Evolutionary conservation across 1,284 basidiomycete genomes (phyloP), one percentile per base, ranked within the genome.

Genomic region (Malassezia sympodialis): DNA sequence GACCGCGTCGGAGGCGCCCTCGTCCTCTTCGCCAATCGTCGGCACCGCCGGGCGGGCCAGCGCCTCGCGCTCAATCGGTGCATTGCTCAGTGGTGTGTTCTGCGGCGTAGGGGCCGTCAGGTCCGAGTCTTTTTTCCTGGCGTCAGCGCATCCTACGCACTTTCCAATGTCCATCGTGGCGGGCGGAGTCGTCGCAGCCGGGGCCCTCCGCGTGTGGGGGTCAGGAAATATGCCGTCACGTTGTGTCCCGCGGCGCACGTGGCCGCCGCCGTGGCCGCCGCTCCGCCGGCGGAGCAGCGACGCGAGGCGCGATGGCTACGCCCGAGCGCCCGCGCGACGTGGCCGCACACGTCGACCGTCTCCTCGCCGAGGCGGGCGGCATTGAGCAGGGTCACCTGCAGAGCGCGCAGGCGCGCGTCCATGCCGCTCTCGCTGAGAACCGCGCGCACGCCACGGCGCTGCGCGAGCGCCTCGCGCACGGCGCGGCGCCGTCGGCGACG

Each of bases 81-180:
- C 82, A 53, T 83, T 82, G 60, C 79, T 81, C 66, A 87, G 78
- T 15, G 86, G 86, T 14, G 86, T 87, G 79, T 88, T 88, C 75
- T 86, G 84, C 14, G 86, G 86, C 21, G 86, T 88, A 19, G 86
- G 85, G 4, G 86, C 85, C 56, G 76, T 70, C 41, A 62, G 52
- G 58, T 75, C 68, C 35, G 59, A 42, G 51, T 66, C 63, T 39
- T 66, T 61, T 61, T 56, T 65, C 57, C 61, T 64, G 57, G 48
- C 12, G 35, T 46, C 10, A 39, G 51, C 15, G 5, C 24, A 21
- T n/a, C 17, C 4, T 24, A 63, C 61, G 47, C 43, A 63, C 61
- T 63, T 63, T 48, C 62, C 62, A 50, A 63, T 63, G 45, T 63
- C 62, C 40, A 63, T 40, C 50, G 60, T 63, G 56, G 46, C 32